Evolutionary conservation across 2,329 filamentous ascomycete genomes (phyloP), one percentile per base, ranked within the genome.

Genomic region (Thielaviopsis euricoi): DNA sequence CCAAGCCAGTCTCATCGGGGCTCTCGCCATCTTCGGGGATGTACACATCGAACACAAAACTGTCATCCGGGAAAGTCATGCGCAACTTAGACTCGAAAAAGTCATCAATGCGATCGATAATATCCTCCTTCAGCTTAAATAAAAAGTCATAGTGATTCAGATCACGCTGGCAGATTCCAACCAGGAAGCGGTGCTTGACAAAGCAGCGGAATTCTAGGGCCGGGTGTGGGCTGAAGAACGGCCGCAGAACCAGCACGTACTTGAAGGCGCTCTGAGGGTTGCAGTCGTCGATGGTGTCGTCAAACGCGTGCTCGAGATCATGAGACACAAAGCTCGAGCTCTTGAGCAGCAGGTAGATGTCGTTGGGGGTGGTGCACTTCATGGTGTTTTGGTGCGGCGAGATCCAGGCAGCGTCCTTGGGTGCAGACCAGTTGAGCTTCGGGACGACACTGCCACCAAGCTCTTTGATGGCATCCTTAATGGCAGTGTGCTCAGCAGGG

Each of bases 341-440:
- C 73, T 98, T 98, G 15, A 98, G 78, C 0, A 98, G 78, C 17
- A 97, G 78, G 67, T 97, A 98, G 51, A 98, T 81, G 66, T 98
- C 93, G 68, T 93, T 94, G 2, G 93, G 82, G 0, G 82, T 83
- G 3, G 82, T 83, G 71, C 93, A 98, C 69, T 95, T 89, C 72
- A 96, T 86, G 52, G 87, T 94, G 70, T 98, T 98, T 65, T 83
- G 71, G 77, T 91, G 68, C 71, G 71, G 83, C 71, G 79, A 82
- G 70, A 98, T 96, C 86, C 89, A 96, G 22, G 87, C 88, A 9
- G 93, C 93, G 67, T 98, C 93, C 69, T 96, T 95, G 3, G 93
- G 93, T 3, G 89, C 85, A 6, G 90, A 96, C 93, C 93, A 98
- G 73, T 97, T 97, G 52, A 98, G 74, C 71, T 98, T 98, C 0